Evolutionary conservation across 805 yeast genomes (phyloP), one percentile per base, ranked within the genome.

Genomic region (Ogataea sp.): DNA sequence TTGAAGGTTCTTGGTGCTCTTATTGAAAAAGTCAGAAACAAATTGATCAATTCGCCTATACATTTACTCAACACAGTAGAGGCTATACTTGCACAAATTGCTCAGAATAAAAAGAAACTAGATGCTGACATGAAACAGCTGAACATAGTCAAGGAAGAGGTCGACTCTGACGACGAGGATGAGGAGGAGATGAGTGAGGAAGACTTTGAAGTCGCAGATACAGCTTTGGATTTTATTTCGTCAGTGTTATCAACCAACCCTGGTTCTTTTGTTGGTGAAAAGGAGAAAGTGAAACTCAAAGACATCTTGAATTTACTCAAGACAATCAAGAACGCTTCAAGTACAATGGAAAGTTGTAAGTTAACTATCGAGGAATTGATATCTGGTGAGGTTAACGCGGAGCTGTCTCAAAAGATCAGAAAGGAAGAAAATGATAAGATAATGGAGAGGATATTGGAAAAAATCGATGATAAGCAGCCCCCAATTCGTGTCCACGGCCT

Each of bases 401-500:
- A n/a, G n/a, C n/a, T n/a, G n/a, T n/a, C n/a, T n/a, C n/a, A n/a
- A n/a, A n/a, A n/a, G n/a, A n/a, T n/a, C n/a, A n/a, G n/a, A n/a
- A 42, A 43, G 32, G 66, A 63, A 10, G 40, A 53, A 7, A 73
- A 79, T n/a, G n/a, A n/a, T n/a, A n/a, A n/a, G n/a, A n/a, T n/a
- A n/a, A n/a, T n/a, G 35, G 56, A 56, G 21, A 61, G 60, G 20
- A 44, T 58, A 0, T 59, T 83, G 35, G 69, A 72, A 14, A 65
- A 74, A 43, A 58, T 93, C 32, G 78, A 77, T 40, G 96, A 89
- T 58, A 83, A 89, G 0, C 61, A 83, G 32, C 80, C 84, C 3
- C 96, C 97, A 0, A 74, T 90, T 2, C 67, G 88, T 39, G 97
- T 95, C 0, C 88, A 84, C 57, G 97, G 97, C 0, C 61, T 93